Evolutionary conservation across 2,329 filamentous ascomycete genomes (phyloP), one percentile per base, ranked within the genome.

Genomic region (Colletotrichum truncatum): DNA sequence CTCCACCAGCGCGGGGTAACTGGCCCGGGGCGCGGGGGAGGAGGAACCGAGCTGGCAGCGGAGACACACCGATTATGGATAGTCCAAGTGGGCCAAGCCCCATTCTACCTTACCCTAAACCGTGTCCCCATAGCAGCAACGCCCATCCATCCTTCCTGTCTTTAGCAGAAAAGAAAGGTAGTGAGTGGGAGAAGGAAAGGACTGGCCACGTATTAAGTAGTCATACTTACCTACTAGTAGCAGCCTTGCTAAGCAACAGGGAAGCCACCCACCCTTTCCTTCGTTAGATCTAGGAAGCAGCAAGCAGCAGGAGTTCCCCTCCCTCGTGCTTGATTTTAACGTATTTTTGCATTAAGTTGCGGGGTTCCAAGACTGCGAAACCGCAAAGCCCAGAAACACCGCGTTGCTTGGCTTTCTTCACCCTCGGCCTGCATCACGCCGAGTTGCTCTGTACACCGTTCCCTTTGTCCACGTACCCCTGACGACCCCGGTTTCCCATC

Each of bases 1-100:
- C 56, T 41, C 62, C 62, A 62, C 62, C 16, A 41, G 41, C 62
- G 62, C 62, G 57, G 62, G 62, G 62, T 65, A 65, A 65, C 39
- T 46, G 16, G 34, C 41, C 62, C 62, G 41, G 62, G 49, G 57
- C 57, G 57, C 62, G 62, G 62, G 62, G 57, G 62, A 65, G 57
- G 62, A 65, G 56, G 41, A 54, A 25, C 62, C 62, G 62, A 65
- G 62, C 32, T 52, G 39, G 16, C 16, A 39, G 55, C 25, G 55
- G 61, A 39, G 34, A 41, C 14, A 25, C 51, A 49, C 51, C 52
- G 51, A 14, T 5, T 30, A 14, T n/a, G 25, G 10, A 39, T 30
- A 57, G 30, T 41, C 21, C n/a, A 25, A 48, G 54, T 48, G 54
- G 54, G 7, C 7, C 39, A 7, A 23, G 23, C 8, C 16, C 38